Percentiles rank a stretch among this genome's conserved stretches.
Conservation (phyloP, 495 filamentous ascomycete species). For the Penicillium tannophilum region DNA sequence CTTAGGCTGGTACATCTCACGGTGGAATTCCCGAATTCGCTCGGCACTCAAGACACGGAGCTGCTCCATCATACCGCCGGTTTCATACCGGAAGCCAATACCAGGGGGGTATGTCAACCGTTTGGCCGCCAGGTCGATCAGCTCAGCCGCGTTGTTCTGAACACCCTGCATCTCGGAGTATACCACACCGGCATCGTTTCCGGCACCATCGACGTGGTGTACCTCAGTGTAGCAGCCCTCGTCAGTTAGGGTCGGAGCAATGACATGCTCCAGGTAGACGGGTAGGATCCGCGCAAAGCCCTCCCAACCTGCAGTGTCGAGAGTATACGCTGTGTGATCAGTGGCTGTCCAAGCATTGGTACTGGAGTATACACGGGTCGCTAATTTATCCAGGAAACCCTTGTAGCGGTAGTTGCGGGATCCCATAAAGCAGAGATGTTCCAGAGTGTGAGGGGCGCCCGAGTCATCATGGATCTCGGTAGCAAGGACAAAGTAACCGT, state of each 20-base stretch:
- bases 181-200: conserved; percentile 95
- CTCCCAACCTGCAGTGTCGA: conserved; percentile 94
- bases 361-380: conserved; percentile 85
- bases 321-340: conserved; percentile 95
- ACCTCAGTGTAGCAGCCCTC: conserved; percentile 94
- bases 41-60: conserved; percentile 83
- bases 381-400: conserved; percentile 90
- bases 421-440: conserved; percentile 98
- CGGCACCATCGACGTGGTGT: conserved; percentile 88
- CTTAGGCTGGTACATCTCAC: conserved; percentile 97
- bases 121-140: conserved; percentile 80
- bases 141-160: conserved; percentile 77
- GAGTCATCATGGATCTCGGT: conserved; percentile 98
- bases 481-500: conserved; percentile 91
- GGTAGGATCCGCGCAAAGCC: conserved; percentile 93
- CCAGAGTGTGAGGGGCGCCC: conserved; percentile 91
- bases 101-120: conserved; percentile 84
- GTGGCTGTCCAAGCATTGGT: conserved; percentile 96
- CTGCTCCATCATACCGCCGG: conserved; percentile 93
- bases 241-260: conserved; percentile 89
- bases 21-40: conserved; percentile 88
- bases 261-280: conserved; percentile 92
- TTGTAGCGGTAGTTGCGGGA: conserved; percentile 94
- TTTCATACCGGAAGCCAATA: conserved; percentile 93
- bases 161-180: conserved; percentile 99